These are phyloP conservation scores for Geotrichum aggregatum DNA, from an alignment of 1,139 yeast species.

Conservation along the genomic window DNA sequence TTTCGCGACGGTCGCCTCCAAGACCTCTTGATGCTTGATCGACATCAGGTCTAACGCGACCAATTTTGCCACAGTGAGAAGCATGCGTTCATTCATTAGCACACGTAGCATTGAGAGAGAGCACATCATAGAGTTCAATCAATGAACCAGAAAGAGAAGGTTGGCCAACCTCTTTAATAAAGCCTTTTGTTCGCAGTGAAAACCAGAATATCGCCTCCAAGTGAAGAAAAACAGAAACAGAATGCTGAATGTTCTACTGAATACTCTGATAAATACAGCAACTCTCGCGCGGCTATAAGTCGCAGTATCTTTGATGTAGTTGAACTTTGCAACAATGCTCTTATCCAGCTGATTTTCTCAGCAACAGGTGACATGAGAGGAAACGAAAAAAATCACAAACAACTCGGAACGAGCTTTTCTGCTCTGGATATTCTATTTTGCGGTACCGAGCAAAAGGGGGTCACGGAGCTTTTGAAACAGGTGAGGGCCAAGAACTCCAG, in stretches of 20 bases:
- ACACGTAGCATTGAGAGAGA: constrained; percentile 40
- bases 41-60: constrained; percentile 36
- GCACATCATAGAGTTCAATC: constrained; percentile 45
- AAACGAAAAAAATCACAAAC: too few species aligned
- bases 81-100: constrained; percentile 34
- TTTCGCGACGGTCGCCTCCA: constrained; percentile 34
- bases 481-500: constrained; percentile 51
- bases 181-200: constrained; percentile 43
- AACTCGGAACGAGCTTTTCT: constrained; percentile 14
- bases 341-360: too few species aligned
- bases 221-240: constrained; percentile 38
- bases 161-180: constrained; percentile 16
- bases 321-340: neutral
- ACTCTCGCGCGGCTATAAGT: constrained; percentile 50
- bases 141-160: constrained; percentile 43
- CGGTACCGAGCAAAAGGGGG: constrained; percentile 42
- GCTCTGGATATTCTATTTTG: constrained; percentile 27
- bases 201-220: too few species aligned
- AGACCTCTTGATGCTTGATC: constrained; percentile 33
- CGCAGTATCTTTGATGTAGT: neutral
- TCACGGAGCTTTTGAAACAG: constrained; percentile 47
- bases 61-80: constrained; percentile 40
- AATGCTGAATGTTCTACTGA: constrained; percentile 40
- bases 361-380: too few species aligned
- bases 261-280: constrained; percentile 43